Evolutionary conservation across 2,329 filamentous ascomycete species (phyloP), one percentile per base, ranked within the genome.

Genomic region (Venturia pyrina): DNA sequence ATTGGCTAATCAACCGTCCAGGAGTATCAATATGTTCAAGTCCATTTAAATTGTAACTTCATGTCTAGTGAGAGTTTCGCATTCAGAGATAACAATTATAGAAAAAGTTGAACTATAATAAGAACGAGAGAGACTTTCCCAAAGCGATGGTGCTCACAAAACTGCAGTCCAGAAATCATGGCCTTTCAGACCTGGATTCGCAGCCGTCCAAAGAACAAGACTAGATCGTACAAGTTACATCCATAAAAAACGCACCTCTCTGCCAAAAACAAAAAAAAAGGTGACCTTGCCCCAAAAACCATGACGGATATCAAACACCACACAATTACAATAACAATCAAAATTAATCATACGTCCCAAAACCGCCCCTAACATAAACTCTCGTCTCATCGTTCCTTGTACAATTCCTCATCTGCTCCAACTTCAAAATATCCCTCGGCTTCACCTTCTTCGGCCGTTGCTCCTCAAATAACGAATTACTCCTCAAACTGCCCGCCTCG

Each of bases 11-110:
- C 2, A 40, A 34, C 40, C 8, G 32, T 24, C 28, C 28, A 65
- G 63, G 50, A 65, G 63, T 41, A 44, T 65, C 24, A 65, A 65
- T 21, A 61, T 65, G 34, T 65, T 65, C 40, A 28, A 8, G 2
- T 21, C 50, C 8, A 57, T 65, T 3, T 65, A n/a, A n/a, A n/a
- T n/a, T n/a, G n/a, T n/a, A n/a, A n/a, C n/a, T 15, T 44, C 17
- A 44, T 44, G 43, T 40, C 5, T 10, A 40, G 37, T 40, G 37
- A 40, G 37, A 40, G 37, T 13, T 40, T 40, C 28, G 6, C 37
- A 1, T 13, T 6, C 37, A 13, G 37, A 21, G 1, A 50, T 10
- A 50, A 50, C 7, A 28, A 28, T 28, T 28, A 2, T 28, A 2
- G 28, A 28, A 28, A 28, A 2, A 2, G 28, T 28, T 28, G 2